Evolutionary conservation across 1,284 basidiomycete species (phyloP).

Genomic region (Coriolopsis trogii): DNA sequence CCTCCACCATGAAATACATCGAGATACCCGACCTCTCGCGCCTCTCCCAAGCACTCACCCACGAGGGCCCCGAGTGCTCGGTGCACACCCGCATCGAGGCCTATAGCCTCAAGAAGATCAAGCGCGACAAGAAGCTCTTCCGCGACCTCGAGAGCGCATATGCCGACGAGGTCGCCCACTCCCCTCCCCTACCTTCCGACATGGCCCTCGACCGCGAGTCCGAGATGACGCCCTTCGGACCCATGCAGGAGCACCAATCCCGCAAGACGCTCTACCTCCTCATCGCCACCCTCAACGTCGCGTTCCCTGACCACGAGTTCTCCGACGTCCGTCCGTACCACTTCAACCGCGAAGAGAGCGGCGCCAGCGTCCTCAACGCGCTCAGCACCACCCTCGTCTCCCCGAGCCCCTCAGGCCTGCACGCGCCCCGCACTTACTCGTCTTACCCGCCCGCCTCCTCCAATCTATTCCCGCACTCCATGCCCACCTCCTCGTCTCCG

Average conservation of each 20-base stretch:
- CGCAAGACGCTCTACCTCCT: conserved; percentile 92
- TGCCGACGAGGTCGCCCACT: conserved; percentile 73
- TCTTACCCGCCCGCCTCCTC: conserved; percentile 76
- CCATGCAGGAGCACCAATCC: conserved; percentile 73
- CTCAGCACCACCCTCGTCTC: conserved; percentile 79
- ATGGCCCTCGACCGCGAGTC: conserved; percentile 65
- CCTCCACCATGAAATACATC: conserved; percentile 82
- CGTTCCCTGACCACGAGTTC: conserved; percentile 98
- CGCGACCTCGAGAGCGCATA: conserved; percentile 89
- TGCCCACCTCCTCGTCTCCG: conserved; percentile 71
- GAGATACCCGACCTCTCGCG: conserved; percentile 81
- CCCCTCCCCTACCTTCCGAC: conserved; percentile 72
- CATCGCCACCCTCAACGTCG: conserved; percentile 95
- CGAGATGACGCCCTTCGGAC: conserved; percentile 79
- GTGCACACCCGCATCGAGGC: conserved; percentile 95
- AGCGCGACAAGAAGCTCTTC: conserved; percentile 96
- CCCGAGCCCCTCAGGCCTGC: conserved; percentile 62
- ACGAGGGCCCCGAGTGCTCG: conserved; percentile 87
- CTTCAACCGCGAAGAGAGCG: conserved; percentile 84
- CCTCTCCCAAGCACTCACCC: conserved; percentile 82
- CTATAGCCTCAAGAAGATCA: conserved; percentile 97
- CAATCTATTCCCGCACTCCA: conserved; percentile 73
- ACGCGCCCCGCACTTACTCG: conserved; percentile 76
- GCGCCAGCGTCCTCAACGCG: conserved; percentile 77
- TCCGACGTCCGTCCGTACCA: conserved; percentile 90